Evolutionary conservation across 2,329 filamentous ascomycete genomes (phyloP).

Genomic region (Xylariaceae sp.): DNA sequence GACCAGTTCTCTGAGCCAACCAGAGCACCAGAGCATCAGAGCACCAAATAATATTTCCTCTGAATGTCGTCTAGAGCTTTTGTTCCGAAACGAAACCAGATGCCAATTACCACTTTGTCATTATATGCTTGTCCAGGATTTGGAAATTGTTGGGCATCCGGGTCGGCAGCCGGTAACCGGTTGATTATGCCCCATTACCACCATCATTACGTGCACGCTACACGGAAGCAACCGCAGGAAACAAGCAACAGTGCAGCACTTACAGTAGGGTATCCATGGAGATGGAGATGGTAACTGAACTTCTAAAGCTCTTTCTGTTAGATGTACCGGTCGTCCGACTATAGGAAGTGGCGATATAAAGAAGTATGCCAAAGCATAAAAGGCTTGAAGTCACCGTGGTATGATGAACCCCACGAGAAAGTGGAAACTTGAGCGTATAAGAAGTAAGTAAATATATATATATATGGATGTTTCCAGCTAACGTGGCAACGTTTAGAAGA

Average conservation of each 20-base stretch:
- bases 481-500: background rate
- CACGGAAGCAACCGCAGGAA: slow-evolving; percentile 17
- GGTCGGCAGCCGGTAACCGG: background rate
- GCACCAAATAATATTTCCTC: background rate
- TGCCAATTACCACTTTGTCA: background rate
- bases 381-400: too few relatives aligned
- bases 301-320: background rate
- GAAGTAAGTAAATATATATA: too few relatives aligned
- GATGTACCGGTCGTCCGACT: background rate
- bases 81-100: background rate
- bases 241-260: slow-evolving; percentile 44
- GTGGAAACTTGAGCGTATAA: background rate
- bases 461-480: background rate
- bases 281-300: too few relatives aligned
- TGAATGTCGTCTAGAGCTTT: background rate
- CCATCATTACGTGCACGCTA: slow-evolving; percentile 6
- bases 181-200: slow-evolving; percentile 4
- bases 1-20: background rate
- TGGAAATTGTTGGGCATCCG: background rate
- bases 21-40: too few relatives aligned
- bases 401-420: background rate
- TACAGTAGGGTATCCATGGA: slow-evolving; percentile 69
- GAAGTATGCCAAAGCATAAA: slow-evolving; percentile 1
- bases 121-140: slow-evolving; percentile 1
- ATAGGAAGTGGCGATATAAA: slow-evolving; percentile 3